Conservation (phyloP, 2,329 filamentous ascomycete species). For the Celoporthe dispersa region DNA sequence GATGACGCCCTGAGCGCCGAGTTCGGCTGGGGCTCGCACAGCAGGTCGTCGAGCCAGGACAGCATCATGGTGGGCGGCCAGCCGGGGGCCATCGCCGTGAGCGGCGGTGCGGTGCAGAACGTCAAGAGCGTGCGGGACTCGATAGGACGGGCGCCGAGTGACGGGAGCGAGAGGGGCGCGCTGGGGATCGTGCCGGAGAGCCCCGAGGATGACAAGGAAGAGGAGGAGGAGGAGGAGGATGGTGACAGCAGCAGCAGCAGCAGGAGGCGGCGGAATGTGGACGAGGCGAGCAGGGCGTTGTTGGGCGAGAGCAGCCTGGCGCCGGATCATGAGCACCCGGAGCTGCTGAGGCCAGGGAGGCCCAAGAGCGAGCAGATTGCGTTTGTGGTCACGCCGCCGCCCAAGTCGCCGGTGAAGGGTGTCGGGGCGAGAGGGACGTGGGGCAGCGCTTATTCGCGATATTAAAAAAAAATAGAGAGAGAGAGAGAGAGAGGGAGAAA, state of each 20-base stretch:
- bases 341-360: constrained; percentile 21
- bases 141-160: constrained; percentile 33
- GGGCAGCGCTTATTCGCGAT: constrained; percentile 14
- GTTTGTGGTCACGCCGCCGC: constrained; percentile 28
- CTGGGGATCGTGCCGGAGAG: constrained; percentile 15
- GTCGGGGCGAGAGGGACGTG: constrained; percentile 4
- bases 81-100: constrained; percentile 32
- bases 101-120: constrained; percentile 31
- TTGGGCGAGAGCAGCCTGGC: constrained; percentile 10
- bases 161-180: constrained; percentile 31
- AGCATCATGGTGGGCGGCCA: constrained; percentile 34
- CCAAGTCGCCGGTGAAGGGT: constrained; percentile 6
- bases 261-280: constrained; percentile 8
- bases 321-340: background rate
- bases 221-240: background rate
- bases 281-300: constrained; percentile 23
- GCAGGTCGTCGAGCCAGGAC: constrained; percentile 32
- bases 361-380: constrained; percentile 28
- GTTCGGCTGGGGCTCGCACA: constrained; percentile 39
- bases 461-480: background rate
- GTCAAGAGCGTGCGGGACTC: constrained; percentile 28
- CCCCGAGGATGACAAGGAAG: constrained; percentile 9
- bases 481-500: background rate
- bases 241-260: background rate
- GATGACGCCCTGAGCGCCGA: constrained; percentile 41